Evolutionary conservation across 2,329 filamentous ascomycete genomes (phyloP).

Genomic region (Sphaerostilbella broomeana): DNA sequence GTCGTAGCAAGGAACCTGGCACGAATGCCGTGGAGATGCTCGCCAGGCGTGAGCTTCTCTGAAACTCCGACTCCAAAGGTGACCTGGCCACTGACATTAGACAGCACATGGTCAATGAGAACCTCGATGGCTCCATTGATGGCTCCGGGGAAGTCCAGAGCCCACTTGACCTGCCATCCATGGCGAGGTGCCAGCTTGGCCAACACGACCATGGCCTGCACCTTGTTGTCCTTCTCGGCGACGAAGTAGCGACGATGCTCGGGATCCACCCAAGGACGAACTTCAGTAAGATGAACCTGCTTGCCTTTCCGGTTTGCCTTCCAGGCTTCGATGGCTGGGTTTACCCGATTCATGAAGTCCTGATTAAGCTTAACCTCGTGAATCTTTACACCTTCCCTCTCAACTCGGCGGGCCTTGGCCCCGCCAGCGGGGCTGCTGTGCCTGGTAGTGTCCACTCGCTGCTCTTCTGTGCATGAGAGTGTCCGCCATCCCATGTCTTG

Average conservation of each 20-base stretch:
- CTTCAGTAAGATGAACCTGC: slow-evolving; percentile 86
- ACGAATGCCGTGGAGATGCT: slow-evolving; percentile 73
- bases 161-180: slow-evolving; percentile 93
- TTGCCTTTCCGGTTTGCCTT: slow-evolving; percentile 69
- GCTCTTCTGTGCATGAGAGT: slow-evolving; percentile 80
- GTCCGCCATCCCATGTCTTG: slow-evolving; percentile 80
- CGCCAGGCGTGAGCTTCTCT: slow-evolving; percentile 65
- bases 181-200: slow-evolving; percentile 73
- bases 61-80: slow-evolving; percentile 85
- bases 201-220: slow-evolving; percentile 74
- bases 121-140: slow-evolving; percentile 85
- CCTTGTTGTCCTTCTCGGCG: slow-evolving; percentile 65
- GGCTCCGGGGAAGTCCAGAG: slow-evolving; percentile 83
- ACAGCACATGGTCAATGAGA: slow-evolving; percentile 65
- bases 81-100: slow-evolving; percentile 47
- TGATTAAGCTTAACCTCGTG: slow-evolving; percentile 64
- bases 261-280: slow-evolving; percentile 79
- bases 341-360: slow-evolving; percentile 61
- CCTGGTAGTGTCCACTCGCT: slow-evolving; percentile 74
- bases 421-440: slow-evolving; percentile 54
- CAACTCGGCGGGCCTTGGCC: slow-evolving; percentile 72
- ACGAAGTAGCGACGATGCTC: slow-evolving; percentile 82
- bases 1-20: slow-evolving; percentile 76
- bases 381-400: slow-evolving; percentile 78
- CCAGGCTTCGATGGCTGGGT: slow-evolving; percentile 74